Evolutionary conservation across 345 rosid species (phyloP).

Genomic region (Psidium friedrichsthalianum): DNA sequence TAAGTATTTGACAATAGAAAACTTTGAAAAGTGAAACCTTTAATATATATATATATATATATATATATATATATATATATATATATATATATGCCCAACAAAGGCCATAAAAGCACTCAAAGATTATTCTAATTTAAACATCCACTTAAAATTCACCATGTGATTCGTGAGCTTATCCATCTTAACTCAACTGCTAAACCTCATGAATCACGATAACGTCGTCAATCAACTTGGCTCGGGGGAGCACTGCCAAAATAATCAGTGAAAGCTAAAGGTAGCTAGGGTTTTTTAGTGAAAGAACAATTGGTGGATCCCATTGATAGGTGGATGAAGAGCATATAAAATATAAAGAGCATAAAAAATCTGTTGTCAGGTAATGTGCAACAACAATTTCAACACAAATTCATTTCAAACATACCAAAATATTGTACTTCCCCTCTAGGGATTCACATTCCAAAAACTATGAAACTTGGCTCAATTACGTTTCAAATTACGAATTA

Average conservation of each 20-base stretch:
- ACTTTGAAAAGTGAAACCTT: not conserved
- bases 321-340: too few species aligned
- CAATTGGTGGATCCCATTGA: not conserved
- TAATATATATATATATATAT: too few species aligned
- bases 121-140: too few species aligned
- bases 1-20: not conserved
- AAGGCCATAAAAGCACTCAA: not conserved
- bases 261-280: not conserved
- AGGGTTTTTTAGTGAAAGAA: not conserved
- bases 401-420: not conserved
- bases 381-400: too few species aligned
- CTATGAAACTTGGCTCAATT: not conserved
- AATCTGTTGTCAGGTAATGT: too few species aligned
- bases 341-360: too few species aligned
- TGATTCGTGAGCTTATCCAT: not conserved
- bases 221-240: not conserved
- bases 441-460: not conserved
- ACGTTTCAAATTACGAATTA: not conserved
- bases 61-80: too few species aligned
- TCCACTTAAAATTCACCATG: not conserved
- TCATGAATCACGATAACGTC: not conserved
- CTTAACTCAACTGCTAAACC: not conserved
- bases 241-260: not conserved
- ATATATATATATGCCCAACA: not conserved
- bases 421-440: not conserved